Percentiles rank a stretch among this genome's conserved stretches.
These are phyloP conservation scores for Primulina huaijiensis DNA, from an alignment of 257 asterid species.

Conservation along the genomic window DNA sequence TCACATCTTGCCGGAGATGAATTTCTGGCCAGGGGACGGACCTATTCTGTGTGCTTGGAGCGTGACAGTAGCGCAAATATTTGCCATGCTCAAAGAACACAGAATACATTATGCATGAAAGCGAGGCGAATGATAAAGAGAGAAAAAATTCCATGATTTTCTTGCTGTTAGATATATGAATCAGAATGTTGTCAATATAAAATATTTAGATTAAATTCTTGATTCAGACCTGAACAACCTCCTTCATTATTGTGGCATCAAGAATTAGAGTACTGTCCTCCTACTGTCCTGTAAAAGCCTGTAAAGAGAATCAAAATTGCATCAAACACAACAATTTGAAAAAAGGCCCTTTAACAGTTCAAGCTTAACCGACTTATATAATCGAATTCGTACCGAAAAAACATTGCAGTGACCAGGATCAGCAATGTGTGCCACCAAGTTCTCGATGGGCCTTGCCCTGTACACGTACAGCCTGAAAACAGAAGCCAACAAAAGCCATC, in stretches of 20 bases:
- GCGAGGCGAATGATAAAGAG: background rate
- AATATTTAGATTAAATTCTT: background rate
- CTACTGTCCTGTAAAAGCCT: slow-evolving; percentile 57
- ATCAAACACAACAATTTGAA: background rate
- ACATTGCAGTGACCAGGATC: slow-evolving; percentile 91
- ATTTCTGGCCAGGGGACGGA: too few relatives aligned
- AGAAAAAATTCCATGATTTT: background rate
- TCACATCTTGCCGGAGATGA: background rate
- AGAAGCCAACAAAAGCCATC: slow-evolving; percentile 81
- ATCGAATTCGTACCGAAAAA: slow-evolving; percentile 45
- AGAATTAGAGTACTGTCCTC: background rate
- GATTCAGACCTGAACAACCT: background rate
- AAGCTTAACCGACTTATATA: background rate
- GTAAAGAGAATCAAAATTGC: slow-evolving; percentile 7
- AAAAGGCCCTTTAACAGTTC: background rate
- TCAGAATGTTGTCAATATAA: background rate
- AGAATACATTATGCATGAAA: background rate
- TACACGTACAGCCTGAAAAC: slow-evolving; percentile 78
- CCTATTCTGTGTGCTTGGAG: too few relatives aligned
- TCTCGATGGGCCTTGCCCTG: slow-evolving; percentile 66
- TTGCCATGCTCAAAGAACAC: background rate
- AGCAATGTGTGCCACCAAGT: slow-evolving; percentile 66
- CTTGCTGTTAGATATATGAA: slow-evolving; percentile 23
- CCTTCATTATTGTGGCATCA: slow-evolving; percentile 3
- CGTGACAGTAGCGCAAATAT: background rate